These are phyloP conservation scores for Alternaria sp. DNA, from an alignment of 2,329 filamentous ascomycete genomes.

Conservation along the genomic window DNA sequence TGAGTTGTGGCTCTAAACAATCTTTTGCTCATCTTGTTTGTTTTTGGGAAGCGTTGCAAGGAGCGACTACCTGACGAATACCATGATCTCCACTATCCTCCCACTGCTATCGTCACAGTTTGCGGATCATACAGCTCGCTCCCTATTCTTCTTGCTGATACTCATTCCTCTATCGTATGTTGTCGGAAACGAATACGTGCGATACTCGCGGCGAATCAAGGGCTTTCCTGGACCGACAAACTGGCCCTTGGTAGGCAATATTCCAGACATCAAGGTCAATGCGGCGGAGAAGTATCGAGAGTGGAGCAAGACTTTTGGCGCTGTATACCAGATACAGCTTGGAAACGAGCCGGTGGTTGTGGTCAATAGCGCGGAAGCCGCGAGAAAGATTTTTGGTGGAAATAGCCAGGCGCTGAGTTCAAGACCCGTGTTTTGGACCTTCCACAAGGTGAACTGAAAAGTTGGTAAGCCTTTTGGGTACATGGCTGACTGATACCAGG, in stretches of 20 bases:
- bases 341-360: conserved; percentile 57
- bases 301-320: conserved; percentile 54
- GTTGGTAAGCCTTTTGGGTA: neutral
- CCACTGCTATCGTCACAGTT: conserved; percentile 37
- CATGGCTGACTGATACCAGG: conserved; percentile 49
- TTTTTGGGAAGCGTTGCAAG: neutral
- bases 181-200: conserved; percentile 49
- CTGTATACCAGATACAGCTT: conserved; percentile 58
- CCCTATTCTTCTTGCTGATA: conserved; percentile 33
- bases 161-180: conserved; percentile 48
- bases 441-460: conserved; percentile 52
- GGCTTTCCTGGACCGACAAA: conserved; percentile 52
- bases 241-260: conserved; percentile 55
- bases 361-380: conserved; percentile 55
- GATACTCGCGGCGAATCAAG: conserved; percentile 48
- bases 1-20: neutral
- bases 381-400: conserved; percentile 54
- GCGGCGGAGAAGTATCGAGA: conserved; percentile 55
- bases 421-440: conserved; percentile 57
- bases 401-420: conserved; percentile 55
- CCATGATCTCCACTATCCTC: conserved; percentile 44
- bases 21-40: neutral
- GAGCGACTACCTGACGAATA: conserved; percentile 1
- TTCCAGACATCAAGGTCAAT: conserved; percentile 55
- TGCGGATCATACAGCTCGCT: conserved; percentile 37